Percentiles rank a stretch among this genome's conserved stretches.
Evolutionary conservation across 441 rosid species (phyloP).

Genomic region (Adansonia rubrostipa): DNA sequence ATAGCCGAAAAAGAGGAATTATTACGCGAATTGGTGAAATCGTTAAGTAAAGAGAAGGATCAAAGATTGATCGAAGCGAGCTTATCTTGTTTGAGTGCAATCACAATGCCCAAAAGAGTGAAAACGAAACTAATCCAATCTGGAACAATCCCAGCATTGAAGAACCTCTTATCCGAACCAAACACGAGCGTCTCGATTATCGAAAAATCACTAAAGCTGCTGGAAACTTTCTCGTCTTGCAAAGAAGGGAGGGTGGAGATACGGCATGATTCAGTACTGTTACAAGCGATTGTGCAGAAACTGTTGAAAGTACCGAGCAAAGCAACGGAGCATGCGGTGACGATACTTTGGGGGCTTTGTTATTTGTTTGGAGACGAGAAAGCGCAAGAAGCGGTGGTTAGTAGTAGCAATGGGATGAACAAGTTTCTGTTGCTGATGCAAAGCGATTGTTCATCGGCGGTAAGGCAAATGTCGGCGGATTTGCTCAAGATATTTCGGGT

Average conservation of each 20-base stretch:
- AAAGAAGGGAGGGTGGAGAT: slow-evolving; percentile 66
- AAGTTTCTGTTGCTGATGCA: slow-evolving; percentile 81
- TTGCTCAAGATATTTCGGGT: slow-evolving; percentile 63
- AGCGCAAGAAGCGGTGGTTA: slow-evolving; percentile 66
- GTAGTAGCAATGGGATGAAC: slow-evolving; percentile 59
- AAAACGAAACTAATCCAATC: slow-evolving; percentile 48
- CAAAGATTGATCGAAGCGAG: slow-evolving; percentile 50
- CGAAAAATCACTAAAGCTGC: slow-evolving; percentile 71
- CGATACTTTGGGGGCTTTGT: slow-evolving; percentile 74
- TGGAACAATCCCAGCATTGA: slow-evolving; percentile 40
- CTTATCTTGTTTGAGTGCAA: slow-evolving; percentile 54
- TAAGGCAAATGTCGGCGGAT: slow-evolving; percentile 72
- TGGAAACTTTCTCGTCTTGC: slow-evolving; percentile 58
- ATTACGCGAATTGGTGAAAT: slow-evolving; percentile 43
- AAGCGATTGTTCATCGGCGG: slow-evolving; percentile 73
- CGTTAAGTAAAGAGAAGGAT: slow-evolving; percentile 46
- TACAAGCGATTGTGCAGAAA: slow-evolving; percentile 65
- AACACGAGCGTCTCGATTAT: slow-evolving; percentile 40
- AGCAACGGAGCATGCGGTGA: slow-evolving; percentile 82
- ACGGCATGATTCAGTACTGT: slow-evolving; percentile 44
- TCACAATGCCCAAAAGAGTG: slow-evolving; percentile 56
- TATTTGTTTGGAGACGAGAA: slow-evolving; percentile 59
- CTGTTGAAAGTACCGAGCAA: slow-evolving; percentile 62
- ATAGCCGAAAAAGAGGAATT: slow-evolving; percentile 63
- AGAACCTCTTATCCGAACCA: slow-evolving; percentile 44